Percentiles rank a stretch among this genome's conserved stretches.
Conservation (phyloP, 1,139 yeast species). For the Geotrichum aggregatum region DNA sequence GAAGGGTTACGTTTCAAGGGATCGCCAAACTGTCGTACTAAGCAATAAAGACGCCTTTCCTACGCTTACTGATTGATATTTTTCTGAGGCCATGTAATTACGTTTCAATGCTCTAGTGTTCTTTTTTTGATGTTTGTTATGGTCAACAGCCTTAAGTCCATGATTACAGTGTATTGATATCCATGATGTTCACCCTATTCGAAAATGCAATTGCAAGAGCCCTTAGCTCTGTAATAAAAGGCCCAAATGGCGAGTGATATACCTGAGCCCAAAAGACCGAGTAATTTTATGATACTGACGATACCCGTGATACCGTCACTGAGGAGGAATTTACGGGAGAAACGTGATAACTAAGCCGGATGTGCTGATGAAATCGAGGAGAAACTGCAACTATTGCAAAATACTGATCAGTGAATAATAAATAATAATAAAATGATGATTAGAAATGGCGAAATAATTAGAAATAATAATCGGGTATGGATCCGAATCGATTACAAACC, state of each 20-base stretch:
- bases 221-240: background rate
- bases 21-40: slow-evolving; percentile 69
- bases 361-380: no score
- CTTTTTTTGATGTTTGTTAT: no score
- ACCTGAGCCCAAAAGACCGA: background rate
- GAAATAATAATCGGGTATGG: no score
- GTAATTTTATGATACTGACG: background rate
- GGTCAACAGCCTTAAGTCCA: no score
- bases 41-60: slow-evolving; percentile 45
- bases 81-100: no score
- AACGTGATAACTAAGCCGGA: background rate
- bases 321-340: background rate
- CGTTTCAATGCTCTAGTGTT: no score
- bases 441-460: no score
- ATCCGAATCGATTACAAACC: no score
- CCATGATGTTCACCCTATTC: background rate
- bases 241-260: background rate
- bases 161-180: background rate
- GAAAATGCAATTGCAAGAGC: background rate
- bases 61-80: slow-evolving; percentile 23
- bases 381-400: no score
- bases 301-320: background rate
- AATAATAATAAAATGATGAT: no score
- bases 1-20: slow-evolving; percentile 82
- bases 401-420: no score